Percentiles rank a stretch among this genome's conserved stretches.
Conservation (phyloP, 495 filamentous ascomycete species). For the Hypoxylon lenormandii region DNA sequence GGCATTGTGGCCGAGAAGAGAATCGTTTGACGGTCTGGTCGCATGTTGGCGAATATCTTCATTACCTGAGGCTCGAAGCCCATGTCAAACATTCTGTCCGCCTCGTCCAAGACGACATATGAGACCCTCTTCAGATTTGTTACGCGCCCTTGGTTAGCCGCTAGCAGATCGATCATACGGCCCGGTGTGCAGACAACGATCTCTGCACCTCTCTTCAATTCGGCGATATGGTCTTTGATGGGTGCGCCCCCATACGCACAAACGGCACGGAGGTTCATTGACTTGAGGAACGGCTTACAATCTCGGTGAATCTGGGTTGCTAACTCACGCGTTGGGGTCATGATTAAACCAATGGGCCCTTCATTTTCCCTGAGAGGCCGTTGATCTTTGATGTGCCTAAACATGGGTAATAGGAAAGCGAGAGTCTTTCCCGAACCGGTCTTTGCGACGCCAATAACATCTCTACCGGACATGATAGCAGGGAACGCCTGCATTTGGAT, state of each 20-base stretch:
- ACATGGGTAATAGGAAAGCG: slow-evolving; percentile 94
- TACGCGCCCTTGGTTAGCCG: slow-evolving; percentile 90
- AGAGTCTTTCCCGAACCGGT: slow-evolving; percentile 99
- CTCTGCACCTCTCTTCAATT: slow-evolving; percentile 93
- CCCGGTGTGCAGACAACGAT: slow-evolving; percentile 96
- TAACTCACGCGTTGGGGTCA: slow-evolving; percentile 95
- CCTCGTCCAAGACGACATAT: slow-evolving; percentile 95
- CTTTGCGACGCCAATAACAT: slow-evolving; percentile 96
- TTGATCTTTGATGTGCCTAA: slow-evolving; percentile 97
- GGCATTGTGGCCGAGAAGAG: slow-evolving; percentile 98
- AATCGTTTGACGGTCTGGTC: slow-evolving; percentile 91
- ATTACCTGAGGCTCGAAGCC: slow-evolving; percentile 98
- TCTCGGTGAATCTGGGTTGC: slow-evolving; percentile 95
- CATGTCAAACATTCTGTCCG: slow-evolving; percentile 99
- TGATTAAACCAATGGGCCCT: slow-evolving; percentile 86
- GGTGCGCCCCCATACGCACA: slow-evolving; percentile 95
- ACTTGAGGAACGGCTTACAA: slow-evolving; percentile 91
- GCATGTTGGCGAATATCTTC: slow-evolving; percentile 91
- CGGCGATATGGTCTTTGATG: slow-evolving; percentile 97
- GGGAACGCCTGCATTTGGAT: slow-evolving; percentile 97
- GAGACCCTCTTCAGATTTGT: slow-evolving; percentile 90
- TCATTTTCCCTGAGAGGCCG: slow-evolving; percentile 82
- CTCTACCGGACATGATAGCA: slow-evolving; percentile 93
- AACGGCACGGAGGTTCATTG: slow-evolving; percentile 87
- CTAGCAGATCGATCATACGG: slow-evolving; percentile 95